A percentile compares a stretch with the other conserved stretches of the same genome.
Evolutionary conservation across 169 alveolate genomes (phyloP).

Genomic region (Sarcocystis neurona): DNA sequence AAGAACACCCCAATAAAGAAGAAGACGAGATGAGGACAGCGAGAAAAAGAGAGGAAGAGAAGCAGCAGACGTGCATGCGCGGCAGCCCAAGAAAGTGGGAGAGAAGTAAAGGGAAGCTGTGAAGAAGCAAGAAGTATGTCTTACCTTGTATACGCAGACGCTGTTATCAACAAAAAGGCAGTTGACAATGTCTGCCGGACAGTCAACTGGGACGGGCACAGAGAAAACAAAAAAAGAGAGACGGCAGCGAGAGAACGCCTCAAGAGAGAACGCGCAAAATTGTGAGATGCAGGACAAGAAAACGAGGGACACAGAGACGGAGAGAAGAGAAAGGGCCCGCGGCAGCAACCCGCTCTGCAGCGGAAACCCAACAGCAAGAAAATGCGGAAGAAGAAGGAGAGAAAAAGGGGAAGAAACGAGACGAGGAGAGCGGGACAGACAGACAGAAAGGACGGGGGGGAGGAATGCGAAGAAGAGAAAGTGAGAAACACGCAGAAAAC

Average conservation of each 20-base stretch:
- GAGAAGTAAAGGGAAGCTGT: background rate
- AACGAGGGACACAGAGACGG: no score
- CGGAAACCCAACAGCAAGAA: background rate
- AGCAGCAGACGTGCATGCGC: background rate
- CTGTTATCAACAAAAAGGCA: slow-evolving; percentile 53
- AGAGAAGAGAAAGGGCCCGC: no score
- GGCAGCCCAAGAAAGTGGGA: background rate
- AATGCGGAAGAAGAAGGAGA: background rate
- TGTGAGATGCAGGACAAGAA: no score
- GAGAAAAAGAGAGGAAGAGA: background rate
- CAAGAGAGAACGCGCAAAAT: no score
- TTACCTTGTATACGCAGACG: slow-evolving; percentile 62
- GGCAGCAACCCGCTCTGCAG: no score
- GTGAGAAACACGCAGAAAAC: background rate
- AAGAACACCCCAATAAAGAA: no score
- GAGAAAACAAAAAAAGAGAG: background rate
- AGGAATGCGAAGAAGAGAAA: background rate
- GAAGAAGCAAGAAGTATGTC: background rate
- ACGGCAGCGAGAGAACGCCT: no score
- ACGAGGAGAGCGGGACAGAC: no score
- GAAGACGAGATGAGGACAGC: background rate
- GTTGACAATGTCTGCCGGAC: slow-evolving; percentile 48
- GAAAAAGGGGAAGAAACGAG: no score
- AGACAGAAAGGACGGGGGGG: no score
- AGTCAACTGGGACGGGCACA: slow-evolving; percentile 50